A percentile compares a stretch with the other conserved stretches of the same genome.
phyloP scores from a whole-genome alignment of 1,139 yeast species.

The Candida tetrigidarum region DNA sequence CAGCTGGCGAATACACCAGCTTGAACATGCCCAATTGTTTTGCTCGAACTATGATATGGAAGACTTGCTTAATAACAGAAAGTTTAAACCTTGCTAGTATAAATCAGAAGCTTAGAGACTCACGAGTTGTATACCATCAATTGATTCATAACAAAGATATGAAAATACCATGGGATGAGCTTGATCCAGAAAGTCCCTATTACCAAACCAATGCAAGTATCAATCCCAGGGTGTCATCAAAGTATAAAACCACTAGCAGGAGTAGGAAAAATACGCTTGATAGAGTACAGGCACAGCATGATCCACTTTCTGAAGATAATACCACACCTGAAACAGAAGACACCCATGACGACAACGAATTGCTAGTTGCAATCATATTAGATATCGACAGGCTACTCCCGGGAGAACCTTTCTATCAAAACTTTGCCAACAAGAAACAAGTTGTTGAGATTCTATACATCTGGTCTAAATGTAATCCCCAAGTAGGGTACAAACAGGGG shows the following conservation, averaged over 20 bases:
- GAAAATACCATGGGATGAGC: conserved; percentile 44
- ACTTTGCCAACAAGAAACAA: conserved; percentile 35
- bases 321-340: conserved; percentile 9
- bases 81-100: conserved; percentile 30
- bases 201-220: conserved; percentile 23
- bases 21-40: conserved; percentile 24
- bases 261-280: conserved; percentile 19
- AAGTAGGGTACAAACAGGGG: conserved; percentile 69
- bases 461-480: conserved; percentile 56
- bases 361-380: conserved; percentile 53
- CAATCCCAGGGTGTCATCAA: conserved; percentile 12
- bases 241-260: conserved; percentile 10
- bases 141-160: conserved; percentile 35
- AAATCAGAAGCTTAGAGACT: conserved; percentile 33
- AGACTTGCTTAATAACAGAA: conserved; percentile 41
- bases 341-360: conserved; percentile 24
- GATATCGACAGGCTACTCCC: conserved; percentile 70
- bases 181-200: conserved; percentile 36
- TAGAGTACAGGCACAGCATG: conserved; percentile 17
- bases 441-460: conserved; percentile 57
- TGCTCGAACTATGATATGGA: conserved; percentile 44
- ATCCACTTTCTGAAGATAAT: conserved; percentile 18
- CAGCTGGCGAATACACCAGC: conserved; percentile 37
- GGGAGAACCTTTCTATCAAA: conserved; percentile 55
- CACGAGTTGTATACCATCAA: conserved; percentile 43